A percentile compares a stretch with the other conserved stretches of the same genome.
Conservation (phyloP, 495 filamentous ascomycete species). For the Echria macrotheca region DNA sequence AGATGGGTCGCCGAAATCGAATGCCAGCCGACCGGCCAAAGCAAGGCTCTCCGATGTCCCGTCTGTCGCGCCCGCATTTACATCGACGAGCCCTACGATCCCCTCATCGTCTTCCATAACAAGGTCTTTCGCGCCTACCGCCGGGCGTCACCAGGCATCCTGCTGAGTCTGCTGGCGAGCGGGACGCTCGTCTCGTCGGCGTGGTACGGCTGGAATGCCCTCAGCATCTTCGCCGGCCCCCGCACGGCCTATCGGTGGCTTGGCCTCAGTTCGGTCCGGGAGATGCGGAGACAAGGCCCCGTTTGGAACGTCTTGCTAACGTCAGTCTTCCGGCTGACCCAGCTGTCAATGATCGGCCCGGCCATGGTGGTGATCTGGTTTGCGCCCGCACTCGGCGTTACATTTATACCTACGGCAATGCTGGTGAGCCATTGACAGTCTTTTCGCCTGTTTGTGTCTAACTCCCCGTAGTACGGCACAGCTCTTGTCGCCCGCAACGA, state of each 20-base stretch:
- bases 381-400: conserved; percentile 22
- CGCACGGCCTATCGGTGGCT: conserved; percentile 12
- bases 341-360: conserved; percentile 35
- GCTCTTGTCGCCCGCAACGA: conserved; percentile 19
- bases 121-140: conserved; percentile 50
- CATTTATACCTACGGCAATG: conserved; percentile 30
- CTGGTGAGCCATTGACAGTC: conserved; percentile 22
- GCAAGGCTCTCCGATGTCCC: conserved; percentile 66
- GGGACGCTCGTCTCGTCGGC: conserved; percentile 44
- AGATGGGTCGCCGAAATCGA: conserved; percentile 88
- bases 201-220: conserved; percentile 32
- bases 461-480: conserved; percentile 17
- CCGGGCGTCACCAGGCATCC: conserved; percentile 52
- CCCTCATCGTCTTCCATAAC: conserved; percentile 56
- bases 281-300: no score
- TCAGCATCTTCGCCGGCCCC: conserved; percentile 34
- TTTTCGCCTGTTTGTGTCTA: background rate
- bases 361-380: conserved; percentile 33
- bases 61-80: conserved; percentile 80
- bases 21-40: conserved; percentile 31
- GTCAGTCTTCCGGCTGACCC: conserved; percentile 6
- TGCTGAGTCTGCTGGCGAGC: conserved; percentile 49
- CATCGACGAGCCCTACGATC: conserved; percentile 65
- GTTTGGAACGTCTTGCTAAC: background rate
- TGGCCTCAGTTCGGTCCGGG: background rate